phyloP scores from a whole-genome alignment of 192 early-diverging fungal genomes.

The Rhizophagus sp. region DNA sequence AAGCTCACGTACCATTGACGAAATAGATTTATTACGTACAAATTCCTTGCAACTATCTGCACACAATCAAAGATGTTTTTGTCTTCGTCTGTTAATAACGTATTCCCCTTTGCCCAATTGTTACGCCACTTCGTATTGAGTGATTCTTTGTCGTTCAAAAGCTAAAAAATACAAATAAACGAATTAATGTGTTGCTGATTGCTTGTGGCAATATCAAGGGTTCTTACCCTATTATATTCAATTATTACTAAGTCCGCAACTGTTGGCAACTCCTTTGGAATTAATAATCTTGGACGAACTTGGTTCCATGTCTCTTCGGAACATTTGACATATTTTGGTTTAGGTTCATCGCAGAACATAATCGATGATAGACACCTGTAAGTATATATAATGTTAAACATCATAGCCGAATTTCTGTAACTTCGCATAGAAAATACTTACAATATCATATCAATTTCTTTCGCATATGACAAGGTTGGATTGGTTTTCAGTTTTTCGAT shows the following conservation, averaged over 20 bases:
- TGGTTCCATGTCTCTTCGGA: slow-evolving; percentile 3
- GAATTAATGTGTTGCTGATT: slow-evolving; percentile 5
- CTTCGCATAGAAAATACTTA: too few relatives aligned
- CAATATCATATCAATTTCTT: too few relatives aligned
- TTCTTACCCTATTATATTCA: slow-evolving; percentile 5
- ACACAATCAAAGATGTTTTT: slow-evolving; percentile 19
- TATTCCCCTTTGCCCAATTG: slow-evolving; percentile 24
- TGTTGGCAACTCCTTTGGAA: slow-evolving; percentile 2
- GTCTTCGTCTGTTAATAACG: not conserved
- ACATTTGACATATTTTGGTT: slow-evolving; percentile 13
- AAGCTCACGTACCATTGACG: too few relatives aligned
- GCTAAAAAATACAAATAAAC: slow-evolving; percentile 8
- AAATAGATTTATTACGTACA: slow-evolving; percentile 18
- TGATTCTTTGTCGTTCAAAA: slow-evolving; percentile 24
- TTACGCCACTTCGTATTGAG: slow-evolving; percentile 15
- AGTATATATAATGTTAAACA: too few relatives aligned
- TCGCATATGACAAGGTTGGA: too few relatives aligned
- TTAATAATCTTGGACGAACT: slow-evolving; percentile 5
- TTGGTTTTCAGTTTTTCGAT: too few relatives aligned
- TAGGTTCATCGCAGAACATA: slow-evolving; percentile 16
- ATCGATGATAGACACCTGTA: too few relatives aligned
- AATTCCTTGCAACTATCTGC: slow-evolving; percentile 17
- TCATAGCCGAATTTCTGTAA: too few relatives aligned
- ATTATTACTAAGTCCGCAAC: slow-evolving; percentile 10
- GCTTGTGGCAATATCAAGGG: not conserved